These are phyloP conservation scores for Teratosphaeria nubilosa DNA, from an alignment of 2,329 filamentous ascomycete genomes.

Conservation along the genomic window DNA sequence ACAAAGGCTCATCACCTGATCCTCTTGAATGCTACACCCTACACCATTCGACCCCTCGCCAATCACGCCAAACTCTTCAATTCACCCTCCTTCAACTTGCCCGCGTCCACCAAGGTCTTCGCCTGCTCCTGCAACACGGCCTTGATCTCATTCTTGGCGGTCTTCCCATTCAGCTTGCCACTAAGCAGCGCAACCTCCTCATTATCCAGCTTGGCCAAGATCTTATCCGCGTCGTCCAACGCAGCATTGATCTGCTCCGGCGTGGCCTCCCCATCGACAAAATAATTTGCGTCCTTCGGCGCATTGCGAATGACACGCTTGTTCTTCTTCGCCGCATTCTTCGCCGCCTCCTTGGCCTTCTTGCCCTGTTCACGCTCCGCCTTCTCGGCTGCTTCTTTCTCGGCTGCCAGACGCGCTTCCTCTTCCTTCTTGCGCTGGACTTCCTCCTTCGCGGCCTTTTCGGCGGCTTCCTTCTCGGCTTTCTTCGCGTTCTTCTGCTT, in stretches of 20 bases:
- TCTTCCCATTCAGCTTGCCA: conserved; percentile 65
- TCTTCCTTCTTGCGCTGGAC: conserved; percentile 74
- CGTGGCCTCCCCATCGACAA: conserved; percentile 57
- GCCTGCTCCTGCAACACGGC: conserved; percentile 68
- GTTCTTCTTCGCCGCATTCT: conserved; percentile 99
- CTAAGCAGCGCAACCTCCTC: conserved; percentile 84
- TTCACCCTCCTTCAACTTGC: conserved; percentile 80
- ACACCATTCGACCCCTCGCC: too few species aligned
- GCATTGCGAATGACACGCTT: conserved; percentile 91
- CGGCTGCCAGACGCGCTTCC: conserved; percentile 67
- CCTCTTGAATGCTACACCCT: too few species aligned
- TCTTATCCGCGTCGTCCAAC: conserved; percentile 71
- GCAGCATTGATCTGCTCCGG: conserved; percentile 75
- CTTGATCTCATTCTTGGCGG: conserved; percentile 78
- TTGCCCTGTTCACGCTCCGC: conserved; percentile 70
- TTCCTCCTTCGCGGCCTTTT: conserved; percentile 78
- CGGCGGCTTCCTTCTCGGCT: conserved; percentile 80
- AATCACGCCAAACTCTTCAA: conserved; percentile 48
- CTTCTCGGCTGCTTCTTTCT: conserved; percentile 82
- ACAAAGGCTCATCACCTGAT: not conserved
- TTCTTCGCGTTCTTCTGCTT: conserved; percentile 95
- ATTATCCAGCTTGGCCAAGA: conserved; percentile 80
- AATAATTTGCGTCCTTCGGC: conserved; percentile 98
- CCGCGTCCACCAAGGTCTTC: conserved; percentile 64
- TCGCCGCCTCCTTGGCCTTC: conserved; percentile 97